Conservation (phyloP, 2,329 filamentous ascomycete genomes). For the Neonectria sp. region DNA sequence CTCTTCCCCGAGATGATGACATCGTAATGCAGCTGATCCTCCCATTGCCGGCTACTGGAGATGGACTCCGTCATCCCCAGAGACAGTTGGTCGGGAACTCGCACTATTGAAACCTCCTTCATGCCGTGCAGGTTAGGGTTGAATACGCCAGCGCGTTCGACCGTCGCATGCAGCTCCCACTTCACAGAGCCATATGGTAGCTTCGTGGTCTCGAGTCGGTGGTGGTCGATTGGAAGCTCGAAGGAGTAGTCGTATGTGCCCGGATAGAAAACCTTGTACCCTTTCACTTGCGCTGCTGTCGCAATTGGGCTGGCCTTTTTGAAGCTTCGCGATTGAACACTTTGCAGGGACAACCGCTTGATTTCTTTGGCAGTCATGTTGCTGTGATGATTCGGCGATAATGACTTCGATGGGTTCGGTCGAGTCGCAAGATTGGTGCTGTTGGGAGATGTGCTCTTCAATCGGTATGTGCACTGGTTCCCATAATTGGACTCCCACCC, state of each 20-base stretch:
- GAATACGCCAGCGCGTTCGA: constrained; percentile 91
- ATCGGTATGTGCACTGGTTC: constrained; percentile 71
- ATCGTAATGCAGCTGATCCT: constrained; percentile 95
- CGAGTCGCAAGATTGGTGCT: constrained; percentile 50
- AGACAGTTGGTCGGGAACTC: constrained; percentile 88
- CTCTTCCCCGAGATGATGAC: constrained; percentile 97
- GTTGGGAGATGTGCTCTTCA: constrained; percentile 58
- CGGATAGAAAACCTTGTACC: constrained; percentile 88
- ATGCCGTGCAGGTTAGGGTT: constrained; percentile 87
- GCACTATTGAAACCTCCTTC: constrained; percentile 87
- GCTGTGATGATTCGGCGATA: constrained; percentile 42
- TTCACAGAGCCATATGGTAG: constrained; percentile 89
- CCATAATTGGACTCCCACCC: constrained; percentile 74
- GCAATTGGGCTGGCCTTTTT: constrained; percentile 79
- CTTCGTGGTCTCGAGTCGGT: constrained; percentile 89
- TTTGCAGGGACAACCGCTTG: constrained; percentile 82
- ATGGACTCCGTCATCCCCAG: constrained; percentile 94
- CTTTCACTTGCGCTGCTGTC: constrained; percentile 74
- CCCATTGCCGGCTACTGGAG: constrained; percentile 93
- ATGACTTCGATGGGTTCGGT: constrained; percentile 37
- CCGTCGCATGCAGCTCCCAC: constrained; percentile 87
- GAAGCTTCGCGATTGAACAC: constrained; percentile 86
- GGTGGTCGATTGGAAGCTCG: constrained; percentile 90
- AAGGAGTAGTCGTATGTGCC: constrained; percentile 80
- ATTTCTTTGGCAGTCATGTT: constrained; percentile 63